phyloP scores from a whole-genome alignment of 2,329 filamentous ascomycete species.

The Nigrograna mackinnonii region DNA sequence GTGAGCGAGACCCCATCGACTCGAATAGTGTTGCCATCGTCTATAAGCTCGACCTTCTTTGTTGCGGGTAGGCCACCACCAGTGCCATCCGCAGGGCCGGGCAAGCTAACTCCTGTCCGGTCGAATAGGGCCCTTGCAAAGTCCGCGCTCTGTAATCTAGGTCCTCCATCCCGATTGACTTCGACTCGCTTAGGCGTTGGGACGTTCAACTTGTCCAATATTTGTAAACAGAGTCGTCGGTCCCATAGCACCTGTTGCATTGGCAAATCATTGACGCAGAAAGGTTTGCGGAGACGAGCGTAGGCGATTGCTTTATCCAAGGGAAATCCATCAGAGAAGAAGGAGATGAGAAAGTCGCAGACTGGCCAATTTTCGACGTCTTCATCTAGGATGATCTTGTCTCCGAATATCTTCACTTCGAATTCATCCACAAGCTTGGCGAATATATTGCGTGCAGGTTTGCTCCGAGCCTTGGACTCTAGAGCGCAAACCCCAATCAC shows the following conservation, averaged over 20 bases:
- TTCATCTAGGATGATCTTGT: constrained; percentile 98
- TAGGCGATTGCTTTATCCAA: constrained; percentile 97
- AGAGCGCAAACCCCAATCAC: constrained; percentile 92
- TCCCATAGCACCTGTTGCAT: constrained; percentile 99
- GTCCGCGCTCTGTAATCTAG: constrained; percentile 75
- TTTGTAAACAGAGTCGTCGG: constrained; percentile 81
- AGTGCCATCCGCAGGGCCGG: constrained; percentile 70
- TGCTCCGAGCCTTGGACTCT: constrained; percentile 94
- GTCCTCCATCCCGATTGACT: constrained; percentile 91
- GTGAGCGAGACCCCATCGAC: constrained; percentile 82
- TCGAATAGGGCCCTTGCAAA: constrained; percentile 80
- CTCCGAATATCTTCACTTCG: constrained; percentile 95
- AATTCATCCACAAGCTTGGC: constrained; percentile 93
- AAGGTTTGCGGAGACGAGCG: constrained; percentile 88
- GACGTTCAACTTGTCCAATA: constrained; percentile 87
- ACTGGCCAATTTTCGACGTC: constrained; percentile 95
- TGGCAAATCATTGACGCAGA: constrained; percentile 94
- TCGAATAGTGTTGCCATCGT: constrained; percentile 83
- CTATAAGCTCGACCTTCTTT: constrained; percentile 78
- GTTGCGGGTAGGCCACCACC: constrained; percentile 61
- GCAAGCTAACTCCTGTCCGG: constrained; percentile 75
- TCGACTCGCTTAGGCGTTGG: constrained; percentile 87
- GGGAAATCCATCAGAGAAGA: constrained; percentile 97
- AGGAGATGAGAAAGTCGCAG: constrained; percentile 95
- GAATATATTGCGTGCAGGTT: constrained; percentile 93